phyloP scores from a whole-genome alignment of 1,139 yeast genomes.

The Candida pseudoviswanathii region DNA sequence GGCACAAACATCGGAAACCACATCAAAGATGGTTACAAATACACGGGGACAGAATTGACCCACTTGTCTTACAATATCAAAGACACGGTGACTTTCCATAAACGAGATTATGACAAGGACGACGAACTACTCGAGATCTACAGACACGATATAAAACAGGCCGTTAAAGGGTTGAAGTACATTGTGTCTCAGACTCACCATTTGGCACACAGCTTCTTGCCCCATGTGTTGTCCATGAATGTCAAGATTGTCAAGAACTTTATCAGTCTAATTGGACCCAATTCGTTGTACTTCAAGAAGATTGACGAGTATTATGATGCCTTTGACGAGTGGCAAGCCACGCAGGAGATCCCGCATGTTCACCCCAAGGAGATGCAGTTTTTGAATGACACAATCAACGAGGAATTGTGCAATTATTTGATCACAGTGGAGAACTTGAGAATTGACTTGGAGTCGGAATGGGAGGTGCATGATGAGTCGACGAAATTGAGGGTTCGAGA shows the following conservation, averaged over 20 bases:
- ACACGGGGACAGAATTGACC: conserved; percentile 13
- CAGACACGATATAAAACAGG: conserved; percentile 44
- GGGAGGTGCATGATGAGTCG: conserved; percentile 33
- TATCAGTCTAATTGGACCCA: conserved; percentile 36
- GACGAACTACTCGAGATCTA: conserved; percentile 46
- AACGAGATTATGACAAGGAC: conserved; percentile 33
- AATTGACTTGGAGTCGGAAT: conserved; percentile 31
- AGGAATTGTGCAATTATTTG: conserved; percentile 34
- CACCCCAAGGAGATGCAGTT: conserved; percentile 44
- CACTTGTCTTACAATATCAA: conserved; percentile 15
- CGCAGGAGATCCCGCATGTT: conserved; percentile 33
- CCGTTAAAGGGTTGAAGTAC: conserved; percentile 47
- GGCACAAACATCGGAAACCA: conserved; percentile 13
- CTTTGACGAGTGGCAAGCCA: conserved; percentile 34
- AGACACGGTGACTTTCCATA: conserved; percentile 20
- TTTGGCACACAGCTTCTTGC: conserved; percentile 37
- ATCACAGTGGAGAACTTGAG: conserved; percentile 32
- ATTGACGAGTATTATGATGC: conserved; percentile 43
- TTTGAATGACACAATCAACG: conserved; percentile 30
- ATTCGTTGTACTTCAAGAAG: conserved; percentile 45
- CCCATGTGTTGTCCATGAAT: conserved; percentile 36
- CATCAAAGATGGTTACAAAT: conserved; percentile 16
- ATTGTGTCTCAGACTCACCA: conserved; percentile 37
- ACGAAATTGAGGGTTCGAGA: conserved; percentile 36
- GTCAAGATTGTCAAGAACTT: conserved; percentile 34